Evolutionary conservation across 768 basidiomycete species (phyloP).

Genomic region (Tricholoma furcatifolium): DNA sequence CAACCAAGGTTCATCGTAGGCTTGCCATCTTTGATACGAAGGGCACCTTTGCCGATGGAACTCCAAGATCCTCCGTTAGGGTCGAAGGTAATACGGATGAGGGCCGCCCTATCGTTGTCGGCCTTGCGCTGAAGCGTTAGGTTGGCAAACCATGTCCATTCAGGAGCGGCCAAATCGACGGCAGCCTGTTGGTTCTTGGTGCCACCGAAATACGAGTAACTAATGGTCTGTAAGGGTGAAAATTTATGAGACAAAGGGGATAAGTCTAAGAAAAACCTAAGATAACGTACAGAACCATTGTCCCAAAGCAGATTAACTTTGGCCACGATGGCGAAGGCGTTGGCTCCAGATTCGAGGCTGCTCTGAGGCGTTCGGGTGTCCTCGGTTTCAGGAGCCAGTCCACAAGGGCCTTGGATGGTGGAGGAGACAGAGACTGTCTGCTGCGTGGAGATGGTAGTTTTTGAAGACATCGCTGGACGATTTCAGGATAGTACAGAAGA

Average conservation of each 20-base stretch:
- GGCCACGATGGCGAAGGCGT: background rate
- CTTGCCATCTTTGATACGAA: background rate
- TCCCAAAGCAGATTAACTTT: background rate
- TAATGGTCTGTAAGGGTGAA: background rate
- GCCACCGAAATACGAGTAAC: slow-evolving; percentile 14
- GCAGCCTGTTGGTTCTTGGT: slow-evolving; percentile 15
- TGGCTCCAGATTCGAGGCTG: background rate
- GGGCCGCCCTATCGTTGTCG: background rate
- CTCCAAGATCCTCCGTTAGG: slow-evolving; percentile 15
- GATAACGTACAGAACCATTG: slow-evolving; percentile 3
- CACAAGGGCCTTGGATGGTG: background rate
- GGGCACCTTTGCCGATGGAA: slow-evolving; percentile 14
- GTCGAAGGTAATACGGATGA: slow-evolving; percentile 16
- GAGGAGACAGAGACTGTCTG: no score
- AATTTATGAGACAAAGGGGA: no score
- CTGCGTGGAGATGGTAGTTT: no score
- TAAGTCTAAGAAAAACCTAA: no score
- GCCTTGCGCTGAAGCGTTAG: slow-evolving; percentile 3
- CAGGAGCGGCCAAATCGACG: slow-evolving; percentile 8
- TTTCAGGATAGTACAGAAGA: no score
- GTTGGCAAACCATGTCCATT: slow-evolving; percentile 18
- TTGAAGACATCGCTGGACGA: no score
- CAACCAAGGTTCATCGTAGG: slow-evolving; percentile 21
- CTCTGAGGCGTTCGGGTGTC: background rate
- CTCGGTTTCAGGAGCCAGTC: background rate